These are phyloP conservation scores for Lachnellula occidentalis DNA, from an alignment of 2,329 filamentous ascomycete species.

Conservation along the genomic window DNA sequence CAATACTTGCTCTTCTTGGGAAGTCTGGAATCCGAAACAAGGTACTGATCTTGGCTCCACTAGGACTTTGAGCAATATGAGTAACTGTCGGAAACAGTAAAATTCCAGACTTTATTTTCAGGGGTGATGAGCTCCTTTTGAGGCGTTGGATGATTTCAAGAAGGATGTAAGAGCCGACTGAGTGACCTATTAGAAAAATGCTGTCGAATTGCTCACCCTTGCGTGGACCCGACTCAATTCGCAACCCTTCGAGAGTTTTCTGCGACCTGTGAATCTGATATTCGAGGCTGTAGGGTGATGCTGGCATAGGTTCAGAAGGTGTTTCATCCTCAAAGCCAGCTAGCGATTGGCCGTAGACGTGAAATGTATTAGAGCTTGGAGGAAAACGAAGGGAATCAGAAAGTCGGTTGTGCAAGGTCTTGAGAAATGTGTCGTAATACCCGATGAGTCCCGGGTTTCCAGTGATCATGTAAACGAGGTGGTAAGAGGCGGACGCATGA, in stretches of 20 bases:
- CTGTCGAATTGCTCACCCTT: conserved; percentile 43
- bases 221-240: conserved; percentile 25
- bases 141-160: conserved; percentile 57
- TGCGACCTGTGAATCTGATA: conserved; percentile 41
- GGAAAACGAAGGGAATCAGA: conserved; percentile 34
- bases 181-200: conserved; percentile 67
- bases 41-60: conserved; percentile 47
- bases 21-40: conserved; percentile 35
- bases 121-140: conserved; percentile 4
- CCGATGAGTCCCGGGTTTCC: conserved; percentile 72
- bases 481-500: conserved; percentile 11
- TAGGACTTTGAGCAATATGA: conserved; percentile 60
- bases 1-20: conserved; percentile 16
- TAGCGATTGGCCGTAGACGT: conserved; percentile 54
- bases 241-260: conserved; percentile 13
- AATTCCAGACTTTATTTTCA: conserved; percentile 42
- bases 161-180: conserved; percentile 66
- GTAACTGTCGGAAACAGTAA: conserved; percentile 70
- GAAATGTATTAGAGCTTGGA: conserved; percentile 23
- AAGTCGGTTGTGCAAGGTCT: conserved; percentile 49
- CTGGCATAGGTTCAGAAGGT: conserved; percentile 34
- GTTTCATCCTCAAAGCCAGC: conserved; percentile 50
- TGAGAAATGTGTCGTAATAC: conserved; percentile 67
- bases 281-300: conserved; percentile 41
- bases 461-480: conserved; percentile 65